phyloP scores from a whole-genome alignment of 1,284 basidiomycete genomes.

The Phellopilus nigrolimitatus region DNA sequence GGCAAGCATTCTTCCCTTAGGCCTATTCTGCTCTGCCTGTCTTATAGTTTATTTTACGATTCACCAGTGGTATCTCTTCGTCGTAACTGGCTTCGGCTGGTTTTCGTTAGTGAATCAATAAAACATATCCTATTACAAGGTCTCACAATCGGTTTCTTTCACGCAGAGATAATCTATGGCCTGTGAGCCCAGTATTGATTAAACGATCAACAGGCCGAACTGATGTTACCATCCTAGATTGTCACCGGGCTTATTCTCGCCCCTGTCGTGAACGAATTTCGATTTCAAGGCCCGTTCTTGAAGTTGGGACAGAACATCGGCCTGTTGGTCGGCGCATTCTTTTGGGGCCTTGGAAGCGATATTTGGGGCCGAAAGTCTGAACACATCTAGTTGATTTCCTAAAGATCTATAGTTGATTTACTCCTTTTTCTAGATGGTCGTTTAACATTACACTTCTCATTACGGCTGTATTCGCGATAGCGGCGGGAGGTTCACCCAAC shows the following conservation, averaged over 20 bases:
- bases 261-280: constrained; percentile 52
- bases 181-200: constrained; percentile 34
- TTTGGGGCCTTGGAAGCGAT: constrained; percentile 61
- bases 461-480: constrained; percentile 50
- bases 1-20: constrained; percentile 32
- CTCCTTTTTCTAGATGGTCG: no score
- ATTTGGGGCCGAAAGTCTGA: constrained; percentile 67
- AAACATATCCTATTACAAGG: no score
- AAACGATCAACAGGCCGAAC: constrained; percentile 7
- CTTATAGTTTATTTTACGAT: not conserved
- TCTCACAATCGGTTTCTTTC: no score
- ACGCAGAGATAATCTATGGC: constrained; percentile 60
- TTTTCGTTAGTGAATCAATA: constrained; percentile 58
- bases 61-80: constrained; percentile 44
- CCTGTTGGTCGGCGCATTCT: constrained; percentile 57
- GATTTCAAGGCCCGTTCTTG: constrained; percentile 47
- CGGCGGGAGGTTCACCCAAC: constrained; percentile 40
- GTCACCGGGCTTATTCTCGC: constrained; percentile 52
- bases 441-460: constrained; percentile 65
- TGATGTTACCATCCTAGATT: constrained; percentile 34
- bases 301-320: constrained; percentile 55
- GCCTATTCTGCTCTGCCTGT: not conserved
- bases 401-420: no score
- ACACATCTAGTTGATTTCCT: no score
- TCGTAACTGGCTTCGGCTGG: constrained; percentile 64